Percentiles rank a stretch among this genome's conserved stretches.
These are phyloP conservation scores for Suhomyces sp. DNA, from an alignment of 805 yeast genomes.

Conservation along the genomic window DNA sequence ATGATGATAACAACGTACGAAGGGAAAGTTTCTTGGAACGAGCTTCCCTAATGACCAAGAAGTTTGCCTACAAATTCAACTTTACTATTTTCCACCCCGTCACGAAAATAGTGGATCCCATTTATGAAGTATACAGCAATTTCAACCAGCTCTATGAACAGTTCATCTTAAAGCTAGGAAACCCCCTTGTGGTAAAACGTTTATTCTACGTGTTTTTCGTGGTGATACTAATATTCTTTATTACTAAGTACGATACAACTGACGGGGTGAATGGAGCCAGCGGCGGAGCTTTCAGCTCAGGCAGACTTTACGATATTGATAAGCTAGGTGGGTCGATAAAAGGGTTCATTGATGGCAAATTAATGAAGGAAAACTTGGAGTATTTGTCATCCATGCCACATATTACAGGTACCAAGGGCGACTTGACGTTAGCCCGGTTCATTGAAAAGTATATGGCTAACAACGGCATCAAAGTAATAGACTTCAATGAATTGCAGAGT, in stretches of 20 bases:
- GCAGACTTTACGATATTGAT: slow-evolving; percentile 62
- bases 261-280: slow-evolving; percentile 38
- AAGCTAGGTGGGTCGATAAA: slow-evolving; percentile 49
- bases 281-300: slow-evolving; percentile 43
- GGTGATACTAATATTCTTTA: slow-evolving; percentile 53
- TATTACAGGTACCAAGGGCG: slow-evolving; percentile 85
- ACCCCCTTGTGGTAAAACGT: slow-evolving; percentile 80
- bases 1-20: slow-evolving; percentile 15
- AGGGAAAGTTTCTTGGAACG: slow-evolving; percentile 27
- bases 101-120: slow-evolving; percentile 47
- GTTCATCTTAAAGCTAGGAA: slow-evolving; percentile 65
- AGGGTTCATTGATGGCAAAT: slow-evolving; percentile 49
- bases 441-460: slow-evolving; percentile 56
- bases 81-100: slow-evolving; percentile 41
- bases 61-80: slow-evolving; percentile 36
- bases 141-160: slow-evolving; percentile 51
- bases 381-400: slow-evolving; percentile 82
- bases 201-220: slow-evolving; percentile 67
- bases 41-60: slow-evolving; percentile 36
- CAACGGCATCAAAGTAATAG: slow-evolving; percentile 53
- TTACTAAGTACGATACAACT: slow-evolving; percentile 54
- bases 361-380: slow-evolving; percentile 64
- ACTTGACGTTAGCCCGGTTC: slow-evolving; percentile 65
- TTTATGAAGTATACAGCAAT: slow-evolving; percentile 45
- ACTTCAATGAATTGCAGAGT: slow-evolving; percentile 49